Base-by-base conservation (phyloP, 768 basidiomycete genomes). In the Mycena vitilis region DNA sequence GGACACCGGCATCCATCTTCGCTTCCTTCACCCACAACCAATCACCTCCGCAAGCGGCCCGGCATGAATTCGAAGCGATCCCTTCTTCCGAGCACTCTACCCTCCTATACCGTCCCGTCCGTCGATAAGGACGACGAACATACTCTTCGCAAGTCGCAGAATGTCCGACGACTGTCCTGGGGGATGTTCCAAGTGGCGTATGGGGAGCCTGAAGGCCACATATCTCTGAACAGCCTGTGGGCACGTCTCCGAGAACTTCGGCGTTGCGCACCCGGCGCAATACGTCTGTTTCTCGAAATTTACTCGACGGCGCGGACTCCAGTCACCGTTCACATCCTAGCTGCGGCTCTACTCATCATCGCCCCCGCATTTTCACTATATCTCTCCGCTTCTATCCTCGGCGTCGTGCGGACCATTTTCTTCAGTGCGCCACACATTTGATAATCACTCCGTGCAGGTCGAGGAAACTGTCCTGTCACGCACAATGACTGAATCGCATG, bases 181-280 rank as follows among this genome's bases (percentile, higher is more conserved):
- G 81, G 80, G 3, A 80, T 81, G 30, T 83, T 82, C 65, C 71
- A 74, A 22, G 65, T 82, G 51, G 80, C 78, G 11, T 81, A 79
- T 58, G 79, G 77, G 12, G 52, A 53, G 0, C 67, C 71, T 22
- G 56, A 38, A 37, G 15, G 57, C 57, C 44, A 44, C 51, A 25
- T 60, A 49, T 63, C 67, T 0, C 36, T 60, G 22, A 30, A 47
- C 10, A 22, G 44, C 45, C 20, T 57, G 23, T 25, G 55, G 37
- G 34, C 58, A 40, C 37, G 22, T 71, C 45, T 57, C 48, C 44
- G 38, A 42, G 49, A 48, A 38, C 47, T 69, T 2, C n/a, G 51
- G 47, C 48, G 63, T 40, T 68, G 63, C 40, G 48, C 58, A 6
- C 70, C 57, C 6, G 66, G 48, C 37, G 74, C 73, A 23, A 42